Evolutionary conservation across 2,329 filamentous ascomycete species (phyloP).

Genomic region (Biscogniauxia marginata): DNA sequence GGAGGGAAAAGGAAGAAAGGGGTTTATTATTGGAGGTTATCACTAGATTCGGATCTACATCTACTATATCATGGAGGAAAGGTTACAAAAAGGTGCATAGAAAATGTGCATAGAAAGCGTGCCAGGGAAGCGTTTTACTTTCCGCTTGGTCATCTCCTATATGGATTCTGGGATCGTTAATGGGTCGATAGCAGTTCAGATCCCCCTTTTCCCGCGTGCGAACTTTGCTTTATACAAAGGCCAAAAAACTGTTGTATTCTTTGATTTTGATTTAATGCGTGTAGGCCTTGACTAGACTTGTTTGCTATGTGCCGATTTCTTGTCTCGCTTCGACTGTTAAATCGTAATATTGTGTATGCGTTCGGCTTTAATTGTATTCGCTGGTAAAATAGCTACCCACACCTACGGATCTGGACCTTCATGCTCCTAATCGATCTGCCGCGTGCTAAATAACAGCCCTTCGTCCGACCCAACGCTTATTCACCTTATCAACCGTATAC

Average conservation of each 20-base stretch:
- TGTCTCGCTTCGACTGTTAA: slow-evolving; percentile 2
- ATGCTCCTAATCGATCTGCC: slow-evolving; percentile 1
- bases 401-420: neutral
- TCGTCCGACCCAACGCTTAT: neutral
- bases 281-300: neutral
- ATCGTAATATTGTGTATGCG: slow-evolving; percentile 3
- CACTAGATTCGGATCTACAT: neutral
- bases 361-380: slow-evolving; percentile 9
- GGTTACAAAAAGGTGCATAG: neutral
- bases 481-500: neutral
- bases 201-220: neutral
- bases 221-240: neutral
- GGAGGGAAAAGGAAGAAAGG: neutral
- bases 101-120: neutral
- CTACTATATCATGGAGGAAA: neutral
- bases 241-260: neutral
- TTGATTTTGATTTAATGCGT: neutral
- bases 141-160: neutral
- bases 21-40: neutral
- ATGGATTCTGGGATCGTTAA: neutral
- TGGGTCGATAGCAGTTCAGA: neutral
- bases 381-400: slow-evolving; percentile 12
- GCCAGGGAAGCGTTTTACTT: neutral
- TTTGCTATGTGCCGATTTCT: neutral
- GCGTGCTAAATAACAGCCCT: neutral